A percentile compares a stretch with the other conserved stretches of the same genome.
phyloP scores from a whole-genome alignment of 768 basidiomycete species.

The Cytidiella melzeri region DNA sequence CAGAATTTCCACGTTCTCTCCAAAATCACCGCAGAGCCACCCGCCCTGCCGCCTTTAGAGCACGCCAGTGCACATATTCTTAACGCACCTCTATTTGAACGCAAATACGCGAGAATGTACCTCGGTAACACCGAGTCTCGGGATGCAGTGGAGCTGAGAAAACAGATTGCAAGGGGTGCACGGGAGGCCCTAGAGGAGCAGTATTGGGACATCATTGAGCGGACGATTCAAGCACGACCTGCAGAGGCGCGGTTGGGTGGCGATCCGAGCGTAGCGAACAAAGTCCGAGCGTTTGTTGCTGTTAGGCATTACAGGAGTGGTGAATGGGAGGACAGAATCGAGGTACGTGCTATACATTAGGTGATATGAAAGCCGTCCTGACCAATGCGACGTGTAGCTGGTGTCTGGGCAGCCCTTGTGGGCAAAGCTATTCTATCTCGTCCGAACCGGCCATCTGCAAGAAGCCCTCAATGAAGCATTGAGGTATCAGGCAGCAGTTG shows the following conservation, averaged over 20 bases:
- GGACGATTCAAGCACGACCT: slow-evolving; percentile 74
- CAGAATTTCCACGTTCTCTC: slow-evolving; percentile 69
- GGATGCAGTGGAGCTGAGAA: slow-evolving; percentile 58
- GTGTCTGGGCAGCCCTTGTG: slow-evolving; percentile 86
- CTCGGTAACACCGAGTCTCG: slow-evolving; percentile 58
- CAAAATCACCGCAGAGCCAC: slow-evolving; percentile 74
- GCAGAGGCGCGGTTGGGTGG: slow-evolving; percentile 86
- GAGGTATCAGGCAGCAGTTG: slow-evolving; percentile 62
- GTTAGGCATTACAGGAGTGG: slow-evolving; percentile 78
- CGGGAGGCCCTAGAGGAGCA: slow-evolving; percentile 83
- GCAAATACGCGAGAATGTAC: slow-evolving; percentile 79
- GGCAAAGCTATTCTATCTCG: slow-evolving; percentile 90
- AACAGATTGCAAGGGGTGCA: slow-evolving; percentile 73
- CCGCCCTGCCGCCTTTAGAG: slow-evolving; percentile 66
- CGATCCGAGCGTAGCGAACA: slow-evolving; percentile 85
- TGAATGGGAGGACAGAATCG: slow-evolving; percentile 80
- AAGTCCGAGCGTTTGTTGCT: slow-evolving; percentile 80
- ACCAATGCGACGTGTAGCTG: slow-evolving; percentile 38
- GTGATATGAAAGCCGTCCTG: neutral
- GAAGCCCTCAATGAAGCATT: slow-evolving; percentile 79
- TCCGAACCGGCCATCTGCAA: slow-evolving; percentile 75
- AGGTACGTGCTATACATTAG: slow-evolving; percentile 42
- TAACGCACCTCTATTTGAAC: slow-evolving; percentile 72
- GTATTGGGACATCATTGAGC: slow-evolving; percentile 79
- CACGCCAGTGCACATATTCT: slow-evolving; percentile 80